Evolutionary conservation across 768 basidiomycete species (phyloP).

Genomic region (Serendipita vermifera): DNA sequence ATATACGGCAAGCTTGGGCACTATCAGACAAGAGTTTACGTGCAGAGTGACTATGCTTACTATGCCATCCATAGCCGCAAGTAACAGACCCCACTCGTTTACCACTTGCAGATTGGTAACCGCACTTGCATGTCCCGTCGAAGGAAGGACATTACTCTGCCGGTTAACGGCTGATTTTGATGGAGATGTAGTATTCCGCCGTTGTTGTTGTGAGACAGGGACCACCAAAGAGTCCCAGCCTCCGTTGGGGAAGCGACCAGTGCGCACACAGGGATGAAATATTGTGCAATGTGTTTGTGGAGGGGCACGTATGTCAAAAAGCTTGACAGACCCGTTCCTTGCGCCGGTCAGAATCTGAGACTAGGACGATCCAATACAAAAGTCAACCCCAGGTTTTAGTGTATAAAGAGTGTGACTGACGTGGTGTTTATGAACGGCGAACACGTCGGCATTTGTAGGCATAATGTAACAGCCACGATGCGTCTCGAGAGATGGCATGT

Average conservation of each 20-base stretch:
- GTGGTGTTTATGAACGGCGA: conserved; percentile 3
- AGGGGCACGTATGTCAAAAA: conserved; percentile 1
- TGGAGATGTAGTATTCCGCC: no score
- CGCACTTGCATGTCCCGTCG: neutral
- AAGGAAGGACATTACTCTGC: no score
- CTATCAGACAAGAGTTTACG: neutral
- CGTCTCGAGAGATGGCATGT: conserved; percentile 8
- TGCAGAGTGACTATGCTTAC: neutral
- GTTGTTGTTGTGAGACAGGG: no score
- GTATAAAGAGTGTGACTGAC: neutral
- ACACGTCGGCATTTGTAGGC: conserved; percentile 3
- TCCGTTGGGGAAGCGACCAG: no score
- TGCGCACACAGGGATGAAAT: conserved; percentile 1
- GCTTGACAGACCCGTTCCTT: conserved; percentile 1
- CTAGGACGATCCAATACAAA: no score
- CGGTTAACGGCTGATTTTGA: no score
- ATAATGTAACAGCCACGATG: conserved; percentile 3
- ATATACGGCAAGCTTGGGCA: neutral
- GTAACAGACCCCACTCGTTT: neutral
- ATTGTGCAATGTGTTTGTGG: neutral
- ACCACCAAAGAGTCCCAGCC: no score
- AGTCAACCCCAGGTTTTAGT: no score
- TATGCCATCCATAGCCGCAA: neutral
- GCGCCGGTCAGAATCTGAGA: neutral
- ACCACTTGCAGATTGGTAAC: conserved; percentile 2